Conservation (phyloP, 2,329 filamentous ascomycete genomes). For the Chaetomiaceae sp. region DNA sequence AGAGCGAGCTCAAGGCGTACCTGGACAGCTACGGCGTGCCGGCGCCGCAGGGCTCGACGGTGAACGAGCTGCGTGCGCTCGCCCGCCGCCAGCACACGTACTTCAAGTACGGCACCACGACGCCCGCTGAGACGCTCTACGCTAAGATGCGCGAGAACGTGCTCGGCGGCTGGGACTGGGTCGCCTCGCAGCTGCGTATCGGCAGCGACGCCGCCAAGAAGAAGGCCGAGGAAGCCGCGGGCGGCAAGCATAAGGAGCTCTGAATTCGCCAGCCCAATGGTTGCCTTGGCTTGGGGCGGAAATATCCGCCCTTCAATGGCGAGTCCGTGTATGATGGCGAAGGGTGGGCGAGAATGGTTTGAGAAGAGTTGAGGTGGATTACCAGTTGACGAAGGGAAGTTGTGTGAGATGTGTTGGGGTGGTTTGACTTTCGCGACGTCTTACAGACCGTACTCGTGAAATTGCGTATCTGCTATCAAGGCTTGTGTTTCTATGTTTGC, state of each 20-base stretch:
- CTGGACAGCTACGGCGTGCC: constrained; percentile 70
- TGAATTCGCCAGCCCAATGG: too few relatives aligned
- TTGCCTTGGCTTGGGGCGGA: too few relatives aligned
- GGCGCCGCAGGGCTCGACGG: constrained; percentile 59
- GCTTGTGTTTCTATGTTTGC: too few relatives aligned
- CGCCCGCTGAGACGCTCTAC: constrained; percentile 58
- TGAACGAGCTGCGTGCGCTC: constrained; percentile 63
- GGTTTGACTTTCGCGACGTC: too few relatives aligned
- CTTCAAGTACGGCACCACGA: constrained; percentile 68
- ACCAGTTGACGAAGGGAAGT: too few relatives aligned
- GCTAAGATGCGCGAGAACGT: constrained; percentile 53
- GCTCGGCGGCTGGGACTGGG: constrained; percentile 46
- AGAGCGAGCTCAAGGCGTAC: constrained; percentile 69
- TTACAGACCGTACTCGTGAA: too few relatives aligned
- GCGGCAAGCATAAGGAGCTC: constrained; percentile 43
- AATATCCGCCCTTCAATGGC: too few relatives aligned
- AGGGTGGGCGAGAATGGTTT: too few relatives aligned
- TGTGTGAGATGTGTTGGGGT: too few relatives aligned
- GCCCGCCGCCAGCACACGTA: constrained; percentile 69
- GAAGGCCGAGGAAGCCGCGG: constrained; percentile 36
- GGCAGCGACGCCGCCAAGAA: constrained; percentile 45
- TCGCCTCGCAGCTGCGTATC: constrained; percentile 41
- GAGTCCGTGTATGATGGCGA: too few relatives aligned
- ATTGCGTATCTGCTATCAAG: too few relatives aligned
- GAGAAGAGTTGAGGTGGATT: too few relatives aligned